These are phyloP conservation scores for Rhizomucor pusillus DNA, from an alignment of 371 early-diverging fungal genomes.

Conservation along the genomic window DNA sequence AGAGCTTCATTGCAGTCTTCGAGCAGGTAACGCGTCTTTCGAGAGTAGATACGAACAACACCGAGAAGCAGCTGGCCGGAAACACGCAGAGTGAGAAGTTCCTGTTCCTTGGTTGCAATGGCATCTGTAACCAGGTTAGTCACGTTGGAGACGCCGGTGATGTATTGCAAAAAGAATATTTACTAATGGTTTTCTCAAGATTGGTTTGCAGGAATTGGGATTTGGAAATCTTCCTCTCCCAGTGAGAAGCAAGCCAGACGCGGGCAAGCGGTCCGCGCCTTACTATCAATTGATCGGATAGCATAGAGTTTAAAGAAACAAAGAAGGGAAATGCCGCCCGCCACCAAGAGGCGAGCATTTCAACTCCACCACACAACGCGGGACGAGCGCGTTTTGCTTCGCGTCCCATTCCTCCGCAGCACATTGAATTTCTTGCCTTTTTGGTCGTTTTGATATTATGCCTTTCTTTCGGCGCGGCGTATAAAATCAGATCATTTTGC, in stretches of 20 bases:
- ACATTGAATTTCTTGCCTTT: too few relatives aligned
- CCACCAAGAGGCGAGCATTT: background rate
- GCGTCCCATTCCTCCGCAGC: too few relatives aligned
- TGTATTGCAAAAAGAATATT: background rate
- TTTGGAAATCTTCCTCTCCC: conserved; percentile 96
- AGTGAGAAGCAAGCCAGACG: conserved; percentile 98
- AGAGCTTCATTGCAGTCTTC: conserved; percentile 98
- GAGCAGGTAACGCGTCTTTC: conserved; percentile 94
- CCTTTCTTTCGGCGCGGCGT: too few relatives aligned
- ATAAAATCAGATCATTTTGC: too few relatives aligned
- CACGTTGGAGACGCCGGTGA: background rate
- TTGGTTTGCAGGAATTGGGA: conserved; percentile 90
- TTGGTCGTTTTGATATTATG: too few relatives aligned
- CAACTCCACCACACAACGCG: background rate
- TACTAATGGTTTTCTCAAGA: conserved; percentile 83
- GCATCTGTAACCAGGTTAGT: conserved; percentile 54
- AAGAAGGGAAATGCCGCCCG: background rate
- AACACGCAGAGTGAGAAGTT: conserved; percentile 88
- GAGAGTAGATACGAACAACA: conserved; percentile 93
- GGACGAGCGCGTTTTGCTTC: too few relatives aligned
- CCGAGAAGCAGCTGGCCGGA: conserved; percentile 97
- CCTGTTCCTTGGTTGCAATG: conserved; percentile 76
- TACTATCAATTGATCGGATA: conserved; percentile 43
- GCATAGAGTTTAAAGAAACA: conserved; percentile 1
- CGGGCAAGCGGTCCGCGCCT: conserved; percentile 93